Percentiles rank a stretch among this genome's conserved stretches.
These are phyloP conservation scores for Lentinus brumalis DNA, from an alignment of 768 basidiomycete species.

Conservation along the genomic window DNA sequence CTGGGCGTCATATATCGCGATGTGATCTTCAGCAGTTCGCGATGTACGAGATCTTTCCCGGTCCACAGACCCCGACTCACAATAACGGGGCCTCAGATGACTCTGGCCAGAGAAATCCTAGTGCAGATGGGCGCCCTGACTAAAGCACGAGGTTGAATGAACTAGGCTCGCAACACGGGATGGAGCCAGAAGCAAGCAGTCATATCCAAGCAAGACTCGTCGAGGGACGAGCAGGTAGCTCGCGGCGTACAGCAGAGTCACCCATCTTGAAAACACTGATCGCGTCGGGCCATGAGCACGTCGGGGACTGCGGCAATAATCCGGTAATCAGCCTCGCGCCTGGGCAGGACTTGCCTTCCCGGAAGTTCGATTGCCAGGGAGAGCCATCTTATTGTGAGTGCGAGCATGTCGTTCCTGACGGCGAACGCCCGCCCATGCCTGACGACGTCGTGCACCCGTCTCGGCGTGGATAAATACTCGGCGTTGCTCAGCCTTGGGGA, in stretches of 20 bases:
- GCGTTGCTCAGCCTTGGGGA: neutral
- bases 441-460: neutral
- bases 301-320: neutral
- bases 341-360: neutral
- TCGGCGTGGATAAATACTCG: neutral
- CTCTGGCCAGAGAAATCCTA: neutral
- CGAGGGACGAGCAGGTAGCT: neutral
- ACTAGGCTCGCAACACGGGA: neutral
- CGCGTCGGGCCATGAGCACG: neutral
- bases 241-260: no score
- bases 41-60: neutral
- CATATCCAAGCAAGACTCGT: neutral
- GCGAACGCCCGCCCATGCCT: neutral
- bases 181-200: neutral
- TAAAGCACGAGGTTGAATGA: neutral
- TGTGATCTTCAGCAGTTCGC: neutral
- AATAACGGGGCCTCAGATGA: neutral
- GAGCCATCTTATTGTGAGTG: constrained; percentile 1
- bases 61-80: neutral
- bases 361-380: neutral
- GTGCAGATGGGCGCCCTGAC: neutral
- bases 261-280: neutral
- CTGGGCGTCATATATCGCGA: neutral
- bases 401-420: neutral
- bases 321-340: constrained; percentile 2